Percentiles rank a stretch among this genome's conserved stretches.
Conservation (phyloP, 2,329 filamentous ascomycete genomes). For the Diaporthe citri region DNA sequence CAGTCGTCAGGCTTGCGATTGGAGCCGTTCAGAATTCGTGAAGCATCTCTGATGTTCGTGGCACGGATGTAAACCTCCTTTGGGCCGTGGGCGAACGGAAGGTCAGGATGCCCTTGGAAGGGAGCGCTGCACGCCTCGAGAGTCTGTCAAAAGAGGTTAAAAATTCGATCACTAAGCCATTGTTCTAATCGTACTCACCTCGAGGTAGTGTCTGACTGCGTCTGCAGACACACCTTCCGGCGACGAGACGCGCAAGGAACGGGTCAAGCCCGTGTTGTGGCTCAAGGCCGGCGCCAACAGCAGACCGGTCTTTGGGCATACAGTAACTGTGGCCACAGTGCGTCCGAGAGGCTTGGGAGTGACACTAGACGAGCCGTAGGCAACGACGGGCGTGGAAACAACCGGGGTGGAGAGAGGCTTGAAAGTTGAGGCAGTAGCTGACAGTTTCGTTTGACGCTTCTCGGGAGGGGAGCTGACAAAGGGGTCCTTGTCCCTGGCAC, state of each 20-base stretch:
- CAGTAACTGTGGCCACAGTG: constrained; percentile 36
- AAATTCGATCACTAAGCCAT: too few species aligned
- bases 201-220: constrained; percentile 59
- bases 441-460: constrained; percentile 63
- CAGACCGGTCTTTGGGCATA: constrained; percentile 43
- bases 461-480: constrained; percentile 59
- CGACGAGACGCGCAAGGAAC: constrained; percentile 58
- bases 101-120: constrained; percentile 51
- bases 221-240: constrained; percentile 47
- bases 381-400: constrained; percentile 40
- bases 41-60: constrained; percentile 71
- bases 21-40: constrained; percentile 61
- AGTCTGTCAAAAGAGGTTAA: constrained; percentile 52
- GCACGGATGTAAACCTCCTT: constrained; percentile 68
- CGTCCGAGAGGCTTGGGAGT: constrained; percentile 30
- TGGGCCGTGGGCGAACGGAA: constrained; percentile 51
- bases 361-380: constrained; percentile 41
- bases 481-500: constrained; percentile 62
- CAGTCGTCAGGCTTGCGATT: constrained; percentile 55
- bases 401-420: constrained; percentile 58
- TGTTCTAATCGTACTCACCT: constrained; percentile 51
- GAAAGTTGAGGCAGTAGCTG: constrained; percentile 74
- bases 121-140: constrained; percentile 52
- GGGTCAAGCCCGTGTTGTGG: constrained; percentile 59
- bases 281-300: constrained; percentile 56